Conservation (phyloP, 257 asterid species). For the Fraxinus excelsior region DNA sequence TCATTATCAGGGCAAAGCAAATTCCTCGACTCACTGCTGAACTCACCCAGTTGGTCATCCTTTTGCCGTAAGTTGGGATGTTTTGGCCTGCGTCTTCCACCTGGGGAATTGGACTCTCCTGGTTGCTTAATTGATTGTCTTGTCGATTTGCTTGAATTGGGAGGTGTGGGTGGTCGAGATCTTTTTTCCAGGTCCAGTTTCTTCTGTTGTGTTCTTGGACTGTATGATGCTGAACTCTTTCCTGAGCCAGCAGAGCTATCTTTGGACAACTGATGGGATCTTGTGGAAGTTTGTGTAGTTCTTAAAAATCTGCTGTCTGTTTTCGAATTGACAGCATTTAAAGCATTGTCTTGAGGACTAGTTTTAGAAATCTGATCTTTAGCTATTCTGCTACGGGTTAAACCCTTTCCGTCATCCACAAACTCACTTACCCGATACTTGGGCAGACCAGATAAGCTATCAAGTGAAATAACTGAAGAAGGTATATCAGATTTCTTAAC, state of each 20-base stretch:
- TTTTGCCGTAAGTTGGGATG: constrained; percentile 38
- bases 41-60: constrained; percentile 52
- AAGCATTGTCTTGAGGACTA: constrained; percentile 37
- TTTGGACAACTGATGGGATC: constrained; percentile 49
- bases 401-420: constrained; percentile 40
- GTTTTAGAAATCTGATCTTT: constrained; percentile 39
- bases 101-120: constrained; percentile 60
- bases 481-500: constrained; percentile 63
- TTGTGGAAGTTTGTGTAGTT: constrained; percentile 44
- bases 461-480: constrained; percentile 60
- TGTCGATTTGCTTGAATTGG: constrained; percentile 58
- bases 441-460: constrained; percentile 45
- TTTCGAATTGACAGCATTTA: constrained; percentile 38
- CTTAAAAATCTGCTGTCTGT: constrained; percentile 38
- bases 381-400: constrained; percentile 29
- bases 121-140: constrained; percentile 61
- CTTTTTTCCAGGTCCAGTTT: constrained; percentile 65
- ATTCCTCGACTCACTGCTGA: constrained; percentile 39
- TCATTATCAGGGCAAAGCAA: constrained; percentile 37
- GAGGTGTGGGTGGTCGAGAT: constrained; percentile 71
- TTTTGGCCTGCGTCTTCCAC: constrained; percentile 71
- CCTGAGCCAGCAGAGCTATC: constrained; percentile 46
- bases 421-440: constrained; percentile 38
- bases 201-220: constrained; percentile 80
- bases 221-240: constrained; percentile 61